Conservation (phyloP, 164 flowering plant species). For the Magnolia changhungtana region DNA sequence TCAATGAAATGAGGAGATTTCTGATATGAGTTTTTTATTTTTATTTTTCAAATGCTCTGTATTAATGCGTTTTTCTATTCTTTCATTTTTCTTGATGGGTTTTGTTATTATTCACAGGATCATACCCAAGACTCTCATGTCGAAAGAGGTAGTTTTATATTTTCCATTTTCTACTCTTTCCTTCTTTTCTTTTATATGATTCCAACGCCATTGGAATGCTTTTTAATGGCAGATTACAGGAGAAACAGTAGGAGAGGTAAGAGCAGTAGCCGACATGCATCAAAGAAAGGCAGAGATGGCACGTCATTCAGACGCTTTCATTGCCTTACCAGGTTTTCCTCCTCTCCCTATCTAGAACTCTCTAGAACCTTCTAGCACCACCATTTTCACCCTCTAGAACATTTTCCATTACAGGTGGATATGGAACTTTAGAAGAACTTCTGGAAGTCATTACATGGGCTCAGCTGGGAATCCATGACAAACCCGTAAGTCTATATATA, state of each 20-base stretch:
- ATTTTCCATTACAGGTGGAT: constrained; percentile 39
- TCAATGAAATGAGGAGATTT: background rate
- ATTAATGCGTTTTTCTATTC: background rate
- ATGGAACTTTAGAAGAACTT: constrained; percentile 67
- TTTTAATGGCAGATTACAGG: constrained; percentile 27
- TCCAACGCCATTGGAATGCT: background rate
- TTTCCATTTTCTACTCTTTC: background rate
- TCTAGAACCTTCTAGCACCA: background rate
- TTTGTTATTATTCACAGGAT: constrained; percentile 19
- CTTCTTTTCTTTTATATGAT: background rate
- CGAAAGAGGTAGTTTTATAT: constrained; percentile 26
- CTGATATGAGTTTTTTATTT: background rate
- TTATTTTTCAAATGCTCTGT: background rate
- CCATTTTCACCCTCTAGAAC: background rate
- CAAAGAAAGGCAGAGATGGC: constrained; percentile 46
- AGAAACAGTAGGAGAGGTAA: constrained; percentile 37
- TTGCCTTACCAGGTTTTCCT: constrained; percentile 30
- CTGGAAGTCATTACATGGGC: constrained; percentile 71
- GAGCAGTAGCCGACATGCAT: constrained; percentile 36
- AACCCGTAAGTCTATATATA: constrained; percentile 38
- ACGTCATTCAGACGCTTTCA: constrained; percentile 40
- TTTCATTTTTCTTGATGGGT: background rate
- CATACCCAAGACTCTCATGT: constrained; percentile 40
- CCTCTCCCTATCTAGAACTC: background rate
- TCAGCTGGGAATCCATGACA: constrained; percentile 71